Evolutionary conservation across 2,329 filamentous ascomycete genomes (phyloP).

Genomic region (Ascochyta clinopodiicola): DNA sequence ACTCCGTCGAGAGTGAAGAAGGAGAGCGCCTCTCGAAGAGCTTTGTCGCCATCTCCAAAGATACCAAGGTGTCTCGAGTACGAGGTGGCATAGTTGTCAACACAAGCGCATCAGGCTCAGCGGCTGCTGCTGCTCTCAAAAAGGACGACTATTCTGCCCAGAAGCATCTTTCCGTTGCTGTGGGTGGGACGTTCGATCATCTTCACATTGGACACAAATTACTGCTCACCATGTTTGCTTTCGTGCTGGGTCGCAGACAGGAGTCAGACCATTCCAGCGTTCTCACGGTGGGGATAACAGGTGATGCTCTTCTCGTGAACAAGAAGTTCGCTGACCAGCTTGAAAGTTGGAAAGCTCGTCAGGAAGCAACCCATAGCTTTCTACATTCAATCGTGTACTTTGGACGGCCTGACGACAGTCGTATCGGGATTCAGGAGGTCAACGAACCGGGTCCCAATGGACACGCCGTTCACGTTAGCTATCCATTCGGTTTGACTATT

Average conservation of each 20-base stretch:
- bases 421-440: conserved; percentile 53
- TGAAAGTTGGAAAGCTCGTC: conserved; percentile 79
- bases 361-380: conserved; percentile 73
- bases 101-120: background rate
- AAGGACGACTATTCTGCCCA: conserved; percentile 7
- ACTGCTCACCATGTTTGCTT: conserved; percentile 84
- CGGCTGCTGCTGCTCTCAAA: conserved; percentile 20
- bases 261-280: conserved; percentile 51
- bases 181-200: conserved; percentile 96
- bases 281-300: conserved; percentile 86
- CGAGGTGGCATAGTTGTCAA: conserved; percentile 43
- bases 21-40: conserved; percentile 65
- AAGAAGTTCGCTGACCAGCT: conserved; percentile 87
- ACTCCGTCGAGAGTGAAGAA: conserved; percentile 69
- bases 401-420: conserved; percentile 57
- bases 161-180: conserved; percentile 70
- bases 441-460: conserved; percentile 57
- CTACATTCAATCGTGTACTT: conserved; percentile 67
- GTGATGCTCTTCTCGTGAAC: conserved; percentile 82
- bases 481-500: conserved; percentile 70
- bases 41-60: conserved; percentile 48
- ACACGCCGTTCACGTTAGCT: conserved; percentile 61
- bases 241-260: conserved; percentile 64
- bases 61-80: conserved; percentile 41
- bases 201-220: conserved; percentile 95